These are phyloP conservation scores for Beauveria sp. DNA, from an alignment of 2,329 filamentous ascomycete species.

Conservation along the genomic window DNA sequence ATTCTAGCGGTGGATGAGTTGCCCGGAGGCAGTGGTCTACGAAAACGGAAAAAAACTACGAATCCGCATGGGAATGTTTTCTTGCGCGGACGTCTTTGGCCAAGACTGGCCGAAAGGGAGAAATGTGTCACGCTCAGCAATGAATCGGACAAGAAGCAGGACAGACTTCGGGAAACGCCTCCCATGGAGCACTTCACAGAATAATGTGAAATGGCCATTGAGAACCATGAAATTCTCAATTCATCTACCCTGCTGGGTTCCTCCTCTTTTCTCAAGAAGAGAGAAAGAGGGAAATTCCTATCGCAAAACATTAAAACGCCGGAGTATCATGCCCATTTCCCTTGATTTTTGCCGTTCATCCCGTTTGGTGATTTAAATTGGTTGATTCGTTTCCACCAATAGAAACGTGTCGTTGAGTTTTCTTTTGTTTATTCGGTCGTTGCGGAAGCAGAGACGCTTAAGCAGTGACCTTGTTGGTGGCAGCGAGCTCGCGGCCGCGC, in stretches of 20 bases:
- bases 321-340: constrained; percentile 31
- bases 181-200: constrained; percentile 68
- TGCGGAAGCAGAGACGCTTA: constrained; percentile 24
- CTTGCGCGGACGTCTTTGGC: neutral
- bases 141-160: constrained; percentile 16
- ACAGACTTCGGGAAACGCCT: constrained; percentile 62
- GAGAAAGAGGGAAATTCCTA: neutral
- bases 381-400: constrained; percentile 14
- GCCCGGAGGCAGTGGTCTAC: neutral
- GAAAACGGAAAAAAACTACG: neutral
- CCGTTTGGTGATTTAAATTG: constrained; percentile 14
- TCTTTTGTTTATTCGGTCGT: constrained; percentile 15
- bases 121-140: constrained; percentile 11
- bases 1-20: constrained; percentile 56
- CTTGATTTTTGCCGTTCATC: constrained; percentile 15
- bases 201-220: constrained; percentile 66
- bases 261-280: neutral
- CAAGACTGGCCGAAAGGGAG: constrained; percentile 8
- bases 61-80: neutral
- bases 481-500: constrained; percentile 66
- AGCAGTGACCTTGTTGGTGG: constrained; percentile 61
- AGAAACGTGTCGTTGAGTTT: constrained; percentile 13
- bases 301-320: constrained; percentile 22
- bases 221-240: constrained; percentile 41
- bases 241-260: constrained; percentile 28